Base-by-base conservation (phyloP, 2,329 filamentous ascomycete species). In the Cladosporium austrohemisphaericum region DNA sequence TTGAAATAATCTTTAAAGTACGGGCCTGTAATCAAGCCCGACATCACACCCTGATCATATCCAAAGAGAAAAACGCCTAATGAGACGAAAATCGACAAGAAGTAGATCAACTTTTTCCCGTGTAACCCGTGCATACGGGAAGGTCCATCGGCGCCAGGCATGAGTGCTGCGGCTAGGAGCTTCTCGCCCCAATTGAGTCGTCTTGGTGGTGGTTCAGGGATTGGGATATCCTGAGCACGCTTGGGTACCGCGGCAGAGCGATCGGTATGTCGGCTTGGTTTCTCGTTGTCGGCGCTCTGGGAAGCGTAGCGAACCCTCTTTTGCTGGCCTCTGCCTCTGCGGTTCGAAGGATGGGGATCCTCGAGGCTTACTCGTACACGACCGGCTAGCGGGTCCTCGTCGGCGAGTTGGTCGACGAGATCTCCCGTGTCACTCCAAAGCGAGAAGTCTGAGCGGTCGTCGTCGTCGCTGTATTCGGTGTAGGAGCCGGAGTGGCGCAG, bases 381-480 rank as follows among this genome's bases (percentile, higher is more conserved):
- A 60, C 83, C 80, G 60, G 81, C 83, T 59, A 95, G 77, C 52
- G 89, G 88, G 68, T 95, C 88, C 64, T 84, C 83, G 75, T 87
- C 85, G 63, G 81, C 86, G 60, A 91, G 78, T 77, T 94, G 92
- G 74, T 96, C 92, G 64, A 88, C 89, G 62, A 97, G 81, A 71
- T 97, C 93, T 65, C 90, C 92, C 36, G 92, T 95, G 70, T 96
- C 90, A 65, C 88, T 91, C 90, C 89, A 96, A 61, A 87, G 82
- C 52, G 84, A 88, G 69, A 88, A 87, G 62, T 85, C 81, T 53
- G 82, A 86, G 67, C 76, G 76, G 53, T 68, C 57, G 43, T 56
- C 55, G 54, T 57, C 54, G 44, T 54, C 46, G 49, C 55, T 54
- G 51, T 56, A 41, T 41, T 55, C 56, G 28, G 49, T 56, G 54